Percentiles rank a stretch among this genome's conserved stretches.
phyloP scores from a whole-genome alignment of 2,329 filamentous ascomycete genomes.

The Claviceps sp. region DNA sequence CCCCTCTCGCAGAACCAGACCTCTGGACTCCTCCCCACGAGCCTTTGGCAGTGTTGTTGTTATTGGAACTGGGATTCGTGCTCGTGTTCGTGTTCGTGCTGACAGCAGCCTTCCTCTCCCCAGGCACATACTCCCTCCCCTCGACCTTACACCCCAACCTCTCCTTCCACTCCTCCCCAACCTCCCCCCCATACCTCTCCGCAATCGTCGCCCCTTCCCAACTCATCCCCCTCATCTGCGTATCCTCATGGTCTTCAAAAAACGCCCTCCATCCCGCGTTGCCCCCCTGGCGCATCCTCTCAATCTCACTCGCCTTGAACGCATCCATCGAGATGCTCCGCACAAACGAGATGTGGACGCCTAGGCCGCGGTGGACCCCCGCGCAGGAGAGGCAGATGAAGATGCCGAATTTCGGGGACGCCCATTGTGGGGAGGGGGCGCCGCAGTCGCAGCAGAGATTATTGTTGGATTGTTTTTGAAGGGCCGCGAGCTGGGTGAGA shows the following conservation, averaged over 20 bases:
- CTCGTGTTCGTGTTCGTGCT: background rate
- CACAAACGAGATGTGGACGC: constrained; percentile 97
- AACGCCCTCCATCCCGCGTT: constrained; percentile 81
- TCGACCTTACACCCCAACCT: constrained; percentile 78
- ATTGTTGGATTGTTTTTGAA: constrained; percentile 84
- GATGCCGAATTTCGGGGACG: constrained; percentile 90
- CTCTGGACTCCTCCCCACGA: constrained; percentile 23
- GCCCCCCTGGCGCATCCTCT: constrained; percentile 84
- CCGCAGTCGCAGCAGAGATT: constrained; percentile 89
- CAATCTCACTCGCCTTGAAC: constrained; percentile 86
- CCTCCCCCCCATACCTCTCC: constrained; percentile 79
- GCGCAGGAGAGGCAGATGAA: constrained; percentile 98
- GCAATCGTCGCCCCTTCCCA: constrained; percentile 86
- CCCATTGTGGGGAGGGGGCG: constrained; percentile 96
- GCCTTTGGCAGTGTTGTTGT: no score
- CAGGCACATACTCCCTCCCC: constrained; percentile 70
- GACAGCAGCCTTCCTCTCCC: constrained; percentile 41
- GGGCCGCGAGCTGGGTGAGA: constrained; percentile 60
- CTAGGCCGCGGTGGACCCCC: constrained; percentile 84
- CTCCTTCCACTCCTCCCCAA: constrained; percentile 93
- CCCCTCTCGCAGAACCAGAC: constrained; percentile 7
- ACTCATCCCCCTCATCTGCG: constrained; percentile 50
- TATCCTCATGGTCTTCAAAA: constrained; percentile 62
- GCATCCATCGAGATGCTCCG: constrained; percentile 97
- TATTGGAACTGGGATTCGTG: no score